Evolutionary conservation across 345 rosid species (phyloP).

Genomic region (Lepidium africanum): DNA sequence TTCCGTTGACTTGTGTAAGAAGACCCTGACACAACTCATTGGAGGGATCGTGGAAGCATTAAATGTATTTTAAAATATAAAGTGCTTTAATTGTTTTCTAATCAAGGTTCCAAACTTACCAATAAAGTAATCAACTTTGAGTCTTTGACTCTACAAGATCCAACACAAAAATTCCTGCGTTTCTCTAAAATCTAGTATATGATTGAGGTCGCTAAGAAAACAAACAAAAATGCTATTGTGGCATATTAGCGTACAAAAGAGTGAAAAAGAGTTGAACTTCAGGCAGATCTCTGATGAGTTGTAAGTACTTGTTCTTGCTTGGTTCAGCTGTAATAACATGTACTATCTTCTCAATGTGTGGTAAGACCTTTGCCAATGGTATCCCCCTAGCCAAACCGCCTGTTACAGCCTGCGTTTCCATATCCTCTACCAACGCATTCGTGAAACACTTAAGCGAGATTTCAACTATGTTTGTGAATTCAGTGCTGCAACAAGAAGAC

Average conservation of each 20-base stretch:
- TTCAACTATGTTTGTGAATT: constrained; percentile 44
- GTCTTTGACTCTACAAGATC: background rate
- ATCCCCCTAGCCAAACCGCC: constrained; percentile 32
- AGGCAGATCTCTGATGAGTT: constrained; percentile 39
- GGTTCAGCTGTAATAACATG: constrained; percentile 50
- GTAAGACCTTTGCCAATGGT: constrained; percentile 66
- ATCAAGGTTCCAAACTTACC: background rate
- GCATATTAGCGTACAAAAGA: constrained; percentile 63
- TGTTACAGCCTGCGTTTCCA: constrained; percentile 30
- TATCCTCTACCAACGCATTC: constrained; percentile 43
- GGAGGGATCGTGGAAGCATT: constrained; percentile 21
- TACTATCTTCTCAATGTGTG: constrained; percentile 50
- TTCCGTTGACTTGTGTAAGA: no score
- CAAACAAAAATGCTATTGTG: constrained; percentile 12
- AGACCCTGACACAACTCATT: background rate
- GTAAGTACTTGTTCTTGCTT: constrained; percentile 52
- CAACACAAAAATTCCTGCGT: background rate
- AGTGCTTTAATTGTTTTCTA: constrained; percentile 4
- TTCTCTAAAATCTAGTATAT: background rate
- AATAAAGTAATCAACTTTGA: background rate
- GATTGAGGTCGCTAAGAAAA: background rate
- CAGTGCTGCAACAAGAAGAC: constrained; percentile 43
- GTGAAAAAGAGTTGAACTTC: constrained; percentile 82
- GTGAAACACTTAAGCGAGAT: constrained; percentile 46
- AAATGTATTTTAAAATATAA: background rate